Base-by-base conservation (phyloP, 129 eudicot genomes). In the Lactuca saligna region DNA sequence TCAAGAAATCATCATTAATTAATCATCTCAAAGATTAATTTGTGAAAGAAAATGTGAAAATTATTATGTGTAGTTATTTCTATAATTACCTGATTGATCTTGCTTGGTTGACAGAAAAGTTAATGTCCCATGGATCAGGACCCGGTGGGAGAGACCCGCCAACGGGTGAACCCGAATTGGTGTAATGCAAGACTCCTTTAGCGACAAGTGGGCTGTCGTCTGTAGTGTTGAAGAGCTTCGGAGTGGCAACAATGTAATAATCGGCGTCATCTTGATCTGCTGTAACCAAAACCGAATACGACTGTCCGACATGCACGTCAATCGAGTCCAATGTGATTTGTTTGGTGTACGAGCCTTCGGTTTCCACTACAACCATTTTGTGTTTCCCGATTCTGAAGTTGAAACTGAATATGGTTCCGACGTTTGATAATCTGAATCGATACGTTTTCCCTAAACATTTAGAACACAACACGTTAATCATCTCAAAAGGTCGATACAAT, bases 341-440 rank as follows among this genome's bases (percentile, higher is more conserved):
- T 59, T 74, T 86, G 0, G 96, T 89, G 70, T 89, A 89, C n/a
- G 92, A 89, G n/a, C 96, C 96, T 86, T 89, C 96, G 0, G 92
- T 86, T 63, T 89, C 96, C 0, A 86, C 96, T 46, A 89, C 14
- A 13, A 89, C 79, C 96, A 89, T 83, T 39, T 70, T 62, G 70
- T 89, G 96, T 38, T 79, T 86, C 65, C 80, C 84, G 55, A 89
- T 81, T 73, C 85, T 79, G 80, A 89, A 86, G 72, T 85, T 89
- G 70, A 86, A 85, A 69, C 96, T 89, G 67, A 81, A 69, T 29
- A 42, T 62, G 46, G 75, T 76, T 41, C 96, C 96, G 0, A 86
- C 84, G 3, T 89, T 89, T 16, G 87, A 79, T 44, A 89, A 70
- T 68, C 90, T 81, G 54, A 89, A 79, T 67, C 96, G 69, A 62